These are phyloP conservation scores for Piloderma croceum DNA, from an alignment of 768 basidiomycete species.

Conservation along the genomic window DNA sequence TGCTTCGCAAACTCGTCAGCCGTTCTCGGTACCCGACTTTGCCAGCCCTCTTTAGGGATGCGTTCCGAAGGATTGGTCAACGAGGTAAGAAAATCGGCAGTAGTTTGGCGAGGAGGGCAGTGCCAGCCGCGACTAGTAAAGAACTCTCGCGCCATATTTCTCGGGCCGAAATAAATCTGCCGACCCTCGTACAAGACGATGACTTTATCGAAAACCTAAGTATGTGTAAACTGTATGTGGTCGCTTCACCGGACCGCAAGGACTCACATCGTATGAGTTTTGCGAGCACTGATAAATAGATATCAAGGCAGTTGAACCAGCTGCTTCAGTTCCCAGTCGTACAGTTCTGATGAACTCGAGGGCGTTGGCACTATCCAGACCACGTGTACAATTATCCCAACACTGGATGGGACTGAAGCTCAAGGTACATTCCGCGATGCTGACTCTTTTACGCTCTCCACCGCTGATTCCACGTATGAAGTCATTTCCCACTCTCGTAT, in stretches of 20 bases:
- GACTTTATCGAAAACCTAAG: conserved; percentile 40
- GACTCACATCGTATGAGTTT: conserved; percentile 32
- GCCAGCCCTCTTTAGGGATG: conserved; percentile 26
- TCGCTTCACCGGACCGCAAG: neutral
- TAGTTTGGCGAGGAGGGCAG: conserved; percentile 39
- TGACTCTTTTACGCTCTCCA: conserved; percentile 58
- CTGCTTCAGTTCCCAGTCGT: conserved; percentile 35
- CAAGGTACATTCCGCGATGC: conserved; percentile 46
- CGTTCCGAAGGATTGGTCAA: conserved; percentile 36
- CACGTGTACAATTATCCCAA: conserved; percentile 42
- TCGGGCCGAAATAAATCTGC: conserved; percentile 43
- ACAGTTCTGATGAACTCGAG: conserved; percentile 43
- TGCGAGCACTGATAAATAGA: conserved; percentile 42
- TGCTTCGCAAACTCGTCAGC: conserved; percentile 35
- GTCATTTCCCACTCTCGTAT: conserved; percentile 61
- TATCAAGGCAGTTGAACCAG: conserved; percentile 35
- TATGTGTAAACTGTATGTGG: neutral
- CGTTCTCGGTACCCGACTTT: conserved; percentile 35
- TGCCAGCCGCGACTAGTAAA: conserved; percentile 43
- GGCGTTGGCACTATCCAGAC: conserved; percentile 27
- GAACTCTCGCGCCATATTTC: conserved; percentile 34
- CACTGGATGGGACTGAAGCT: conserved; percentile 40
- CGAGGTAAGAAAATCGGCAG: conserved; percentile 42
- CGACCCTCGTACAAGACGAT: conserved; percentile 42
- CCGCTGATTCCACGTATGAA: conserved; percentile 50